phyloP scores from a whole-genome alignment of 1,284 basidiomycete species.

The Laetiporus sulphureus region DNA sequence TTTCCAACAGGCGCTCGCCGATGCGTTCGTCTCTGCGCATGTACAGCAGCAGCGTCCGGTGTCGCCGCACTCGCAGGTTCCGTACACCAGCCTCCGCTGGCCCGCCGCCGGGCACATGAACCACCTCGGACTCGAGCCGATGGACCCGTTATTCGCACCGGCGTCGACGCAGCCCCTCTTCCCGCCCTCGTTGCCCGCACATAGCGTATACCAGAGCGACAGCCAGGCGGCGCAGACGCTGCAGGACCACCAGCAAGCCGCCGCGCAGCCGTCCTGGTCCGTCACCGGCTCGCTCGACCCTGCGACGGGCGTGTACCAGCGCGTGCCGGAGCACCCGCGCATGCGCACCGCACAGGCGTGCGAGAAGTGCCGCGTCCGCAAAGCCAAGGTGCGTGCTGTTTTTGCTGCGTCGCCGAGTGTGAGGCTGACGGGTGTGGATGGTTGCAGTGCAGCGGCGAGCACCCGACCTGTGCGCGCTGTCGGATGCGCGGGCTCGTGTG shows the following conservation, averaged over 20 bases:
- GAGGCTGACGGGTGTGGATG: slow-evolving; percentile 1
- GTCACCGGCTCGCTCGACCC: slow-evolving; percentile 54
- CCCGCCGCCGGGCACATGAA: slow-evolving; percentile 1
- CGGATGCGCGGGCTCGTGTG: slow-evolving; percentile 28
- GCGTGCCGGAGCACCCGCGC: slow-evolving; percentile 50
- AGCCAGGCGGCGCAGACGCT: slow-evolving; percentile 5
- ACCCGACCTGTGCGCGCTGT: slow-evolving; percentile 32
- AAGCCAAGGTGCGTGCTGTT: slow-evolving; percentile 31
- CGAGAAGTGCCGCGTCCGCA: slow-evolving; percentile 36
- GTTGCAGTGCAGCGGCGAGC: slow-evolving; percentile 34
- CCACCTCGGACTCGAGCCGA: neutral
- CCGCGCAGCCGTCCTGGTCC: slow-evolving; percentile 23
- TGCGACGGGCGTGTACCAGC: slow-evolving; percentile 52
- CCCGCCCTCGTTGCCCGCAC: neutral
- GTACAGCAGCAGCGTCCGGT: slow-evolving; percentile 1
- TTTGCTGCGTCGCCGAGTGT: neutral
- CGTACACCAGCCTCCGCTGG: slow-evolving; percentile 3
- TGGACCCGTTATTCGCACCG: neutral
- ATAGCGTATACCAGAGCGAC: neutral
- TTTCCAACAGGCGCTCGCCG: slow-evolving; percentile 5
- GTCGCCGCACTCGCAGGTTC: neutral
- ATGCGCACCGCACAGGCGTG: slow-evolving; percentile 38
- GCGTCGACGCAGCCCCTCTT: neutral
- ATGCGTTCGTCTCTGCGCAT: slow-evolving; percentile 1
- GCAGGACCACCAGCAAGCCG: too few species aligned